A percentile compares a stretch with the other conserved stretches of the same genome.
Evolutionary conservation across 164 flowering plant species (phyloP).

Genomic region (Piper betle): DNA sequence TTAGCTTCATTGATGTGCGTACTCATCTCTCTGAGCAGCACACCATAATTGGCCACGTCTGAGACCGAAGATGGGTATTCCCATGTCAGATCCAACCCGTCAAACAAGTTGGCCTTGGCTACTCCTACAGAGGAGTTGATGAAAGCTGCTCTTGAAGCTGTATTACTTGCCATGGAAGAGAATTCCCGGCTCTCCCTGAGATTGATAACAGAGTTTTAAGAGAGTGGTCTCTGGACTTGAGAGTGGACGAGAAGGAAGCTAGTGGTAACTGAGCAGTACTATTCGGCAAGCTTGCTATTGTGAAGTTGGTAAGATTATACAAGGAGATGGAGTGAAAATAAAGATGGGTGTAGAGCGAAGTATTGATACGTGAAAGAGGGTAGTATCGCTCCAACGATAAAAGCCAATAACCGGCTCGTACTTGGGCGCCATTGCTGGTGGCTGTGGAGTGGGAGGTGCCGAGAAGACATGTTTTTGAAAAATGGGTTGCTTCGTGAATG

Average conservation of each 20-base stretch:
- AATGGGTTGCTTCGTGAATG: background rate
- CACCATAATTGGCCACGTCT: slow-evolving; percentile 1
- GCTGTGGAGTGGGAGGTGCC: background rate
- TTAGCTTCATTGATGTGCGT: background rate
- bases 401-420: slow-evolving; percentile 1
- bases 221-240: background rate
- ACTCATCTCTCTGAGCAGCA: slow-evolving; percentile 1
- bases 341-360: slow-evolving; percentile 3
- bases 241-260: slow-evolving; percentile 1
- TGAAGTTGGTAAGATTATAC: background rate
- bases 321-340: background rate
- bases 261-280: background rate
- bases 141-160: slow-evolving; percentile 1
- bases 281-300: background rate
- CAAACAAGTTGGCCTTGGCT: slow-evolving; percentile 1
- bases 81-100: slow-evolving; percentile 5
- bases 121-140: background rate
- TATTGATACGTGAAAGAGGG: slow-evolving; percentile 1
- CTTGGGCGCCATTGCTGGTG: background rate
- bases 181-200: background rate
- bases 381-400: background rate
- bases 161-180: slow-evolving; percentile 1
- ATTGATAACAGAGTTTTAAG: slow-evolving; percentile 3
- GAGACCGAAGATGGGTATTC: background rate
- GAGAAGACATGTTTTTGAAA: background rate